Evolutionary conservation across 805 yeast species (phyloP), one percentile per base, ranked within the genome.

Genomic region (Candida railenensis): DNA sequence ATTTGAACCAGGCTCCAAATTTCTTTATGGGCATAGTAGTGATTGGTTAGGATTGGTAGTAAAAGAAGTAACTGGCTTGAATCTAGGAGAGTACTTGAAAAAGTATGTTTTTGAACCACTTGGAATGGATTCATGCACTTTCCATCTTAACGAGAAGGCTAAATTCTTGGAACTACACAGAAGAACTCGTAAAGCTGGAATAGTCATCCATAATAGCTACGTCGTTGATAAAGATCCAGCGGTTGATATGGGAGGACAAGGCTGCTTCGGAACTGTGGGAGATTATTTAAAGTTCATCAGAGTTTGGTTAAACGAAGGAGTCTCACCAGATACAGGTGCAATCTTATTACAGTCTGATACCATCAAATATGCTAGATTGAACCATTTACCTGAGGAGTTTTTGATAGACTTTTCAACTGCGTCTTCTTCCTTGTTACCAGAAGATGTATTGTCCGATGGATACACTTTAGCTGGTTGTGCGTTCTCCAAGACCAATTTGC

Each of bases 171-270:
- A 48, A 28, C 38, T 59, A 1, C 59, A 59, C 42, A 40, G 28
- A 28, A 49, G 55, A 39, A 49, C 59, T 38, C 43, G 49, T 8
- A 51, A 43, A 22, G 51, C 52, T 19, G 57, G 56, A 4, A 34
- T 48, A 15, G 40, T 48, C 18, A 40, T 45, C n/a, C 47, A 51
- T 22, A 48, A 39, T 15, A 44, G 41, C 15, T 52, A 55, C 32
- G 53, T 57, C 12, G 55, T 57, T 25, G 51, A 56, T 2, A 47
- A 52, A 44, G 66, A 54, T 36, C 59, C 59, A 18, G 49, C 32
- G 34, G 43, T 68, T 7, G 75, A 71, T 48, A 64, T 70, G 69
- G 77, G 76, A 5, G 77, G 77, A n/a, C 73, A 65, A 45, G 77
- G 77, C 2, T 59, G 69, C 43, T 66, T 62, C 45, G 70, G 73